Evolutionary conservation across 495 filamentous ascomycete species (phyloP).

Genomic region (Talaromyces proteolyticus): DNA sequence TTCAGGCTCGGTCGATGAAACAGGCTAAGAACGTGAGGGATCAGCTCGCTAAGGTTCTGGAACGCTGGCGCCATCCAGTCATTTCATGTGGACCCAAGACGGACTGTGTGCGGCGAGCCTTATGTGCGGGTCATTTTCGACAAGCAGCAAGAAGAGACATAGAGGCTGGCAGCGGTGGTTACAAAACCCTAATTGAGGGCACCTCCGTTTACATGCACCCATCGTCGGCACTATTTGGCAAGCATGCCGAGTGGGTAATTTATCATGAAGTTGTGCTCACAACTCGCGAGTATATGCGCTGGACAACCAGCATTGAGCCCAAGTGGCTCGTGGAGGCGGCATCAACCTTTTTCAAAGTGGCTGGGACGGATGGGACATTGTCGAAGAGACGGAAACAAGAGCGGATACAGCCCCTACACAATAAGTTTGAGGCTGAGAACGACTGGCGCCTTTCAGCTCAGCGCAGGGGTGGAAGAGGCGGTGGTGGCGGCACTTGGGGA

Average conservation of each 20-base stretch:
- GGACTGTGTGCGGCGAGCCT: constrained; percentile 75
- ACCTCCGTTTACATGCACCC: constrained; percentile 94
- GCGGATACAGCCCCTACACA: constrained; percentile 90
- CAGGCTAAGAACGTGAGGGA: constrained; percentile 88
- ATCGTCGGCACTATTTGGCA: constrained; percentile 82
- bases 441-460: constrained; percentile 93
- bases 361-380: constrained; percentile 73
- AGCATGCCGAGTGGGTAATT: constrained; percentile 90
- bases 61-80: constrained; percentile 74
- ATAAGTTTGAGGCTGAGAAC: constrained; percentile 83
- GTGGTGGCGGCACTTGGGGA: constrained; percentile 94
- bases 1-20: constrained; percentile 82
- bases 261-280: constrained; percentile 83
- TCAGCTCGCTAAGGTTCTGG: constrained; percentile 92
- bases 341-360: constrained; percentile 97
- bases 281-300: constrained; percentile 99
- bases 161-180: constrained; percentile 41
- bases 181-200: constrained; percentile 91
- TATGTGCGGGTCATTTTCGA: constrained; percentile 91
- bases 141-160: constrained; percentile 62
- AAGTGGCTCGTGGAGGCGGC: constrained; percentile 89
- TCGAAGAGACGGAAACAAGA: constrained; percentile 92
- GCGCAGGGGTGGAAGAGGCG: constrained; percentile 77
- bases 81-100: constrained; percentile 82
- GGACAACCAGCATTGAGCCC: constrained; percentile 84